Percentiles rank a stretch among this genome's conserved stretches.
These are phyloP conservation scores for Xylaria polymorpha DNA, from an alignment of 2,329 filamentous ascomycete genomes.

Conservation along the genomic window DNA sequence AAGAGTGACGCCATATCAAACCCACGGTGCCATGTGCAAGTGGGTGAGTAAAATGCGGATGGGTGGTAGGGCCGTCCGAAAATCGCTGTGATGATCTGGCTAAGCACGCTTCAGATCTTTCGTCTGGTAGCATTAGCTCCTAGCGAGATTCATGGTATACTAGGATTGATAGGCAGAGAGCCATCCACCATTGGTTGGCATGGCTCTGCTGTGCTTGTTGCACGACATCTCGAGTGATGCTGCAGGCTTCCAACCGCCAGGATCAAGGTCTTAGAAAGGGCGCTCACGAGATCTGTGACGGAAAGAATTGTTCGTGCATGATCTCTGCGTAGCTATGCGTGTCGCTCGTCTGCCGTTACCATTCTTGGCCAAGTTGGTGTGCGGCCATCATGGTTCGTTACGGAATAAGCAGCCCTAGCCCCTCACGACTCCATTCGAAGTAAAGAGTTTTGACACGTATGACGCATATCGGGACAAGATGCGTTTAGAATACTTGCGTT, in stretches of 20 bases:
- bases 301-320: conserved; percentile 48
- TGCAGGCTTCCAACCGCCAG: conserved; percentile 49
- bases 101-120: neutral
- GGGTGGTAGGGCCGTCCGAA: neutral
- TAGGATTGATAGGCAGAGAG: conserved; percentile 3
- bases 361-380: conserved; percentile 45
- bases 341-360: conserved; percentile 51
- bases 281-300: conserved; percentile 50
- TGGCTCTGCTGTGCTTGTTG: conserved; percentile 44
- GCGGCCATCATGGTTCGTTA: conserved; percentile 5
- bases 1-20: conserved; percentile 4
- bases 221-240: conserved; percentile 47
- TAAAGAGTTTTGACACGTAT: neutral
- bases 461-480: neutral
- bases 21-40: neutral
- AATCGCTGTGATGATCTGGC: neutral
- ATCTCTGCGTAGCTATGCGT: conserved; percentile 50
- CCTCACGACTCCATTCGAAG: neutral
- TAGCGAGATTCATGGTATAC: conserved; percentile 3
- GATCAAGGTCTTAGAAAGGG: conserved; percentile 43
- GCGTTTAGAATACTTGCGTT: neutral
- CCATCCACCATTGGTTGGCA: conserved; percentile 22
- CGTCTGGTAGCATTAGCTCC: neutral
- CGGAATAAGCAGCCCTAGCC: conserved; percentile 4
- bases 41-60: neutral